These are phyloP conservation scores for Leishmania major DNA, from an alignment of 208 protist species.

Conservation along the genomic window DNA sequence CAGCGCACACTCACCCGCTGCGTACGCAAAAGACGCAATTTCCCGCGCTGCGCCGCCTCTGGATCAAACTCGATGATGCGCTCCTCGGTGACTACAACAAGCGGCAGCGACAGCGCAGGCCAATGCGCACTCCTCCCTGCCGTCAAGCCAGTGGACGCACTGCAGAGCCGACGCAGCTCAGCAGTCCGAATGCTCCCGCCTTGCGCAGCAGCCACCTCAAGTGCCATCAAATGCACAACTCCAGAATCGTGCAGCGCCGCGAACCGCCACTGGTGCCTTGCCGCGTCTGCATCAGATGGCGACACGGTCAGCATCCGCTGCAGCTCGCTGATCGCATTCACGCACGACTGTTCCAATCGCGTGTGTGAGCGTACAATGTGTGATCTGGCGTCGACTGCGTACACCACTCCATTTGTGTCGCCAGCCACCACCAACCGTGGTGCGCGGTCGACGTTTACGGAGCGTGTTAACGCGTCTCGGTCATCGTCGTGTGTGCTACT, in stretches of 20 bases:
- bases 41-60: constrained; percentile 15
- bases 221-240: constrained; percentile 31
- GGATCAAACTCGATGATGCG: constrained; percentile 30
- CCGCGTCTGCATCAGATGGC: neutral
- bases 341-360: constrained; percentile 39
- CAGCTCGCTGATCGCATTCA: constrained; percentile 56
- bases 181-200: neutral
- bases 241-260: constrained; percentile 51
- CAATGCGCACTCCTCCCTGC: constrained; percentile 56
- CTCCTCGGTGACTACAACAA: constrained; percentile 52
- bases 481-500: neutral
- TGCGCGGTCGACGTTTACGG: neutral
- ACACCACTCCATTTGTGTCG: constrained; percentile 67
- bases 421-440: constrained; percentile 38
- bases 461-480: neutral
- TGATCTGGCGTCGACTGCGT: constrained; percentile 27
- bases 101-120: constrained; percentile 8
- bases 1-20: constrained; percentile 62
- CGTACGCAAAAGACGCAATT: constrained; percentile 5
- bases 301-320: neutral
- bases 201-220: neutral
- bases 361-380: constrained; percentile 12
- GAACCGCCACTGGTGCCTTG: constrained; percentile 21
- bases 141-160: constrained; percentile 52
- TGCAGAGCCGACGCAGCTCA: constrained; percentile 14